Evolutionary conservation across 2,329 filamentous ascomycete genomes (phyloP).

Genomic region (Pseudogymnoascus sp.): DNA sequence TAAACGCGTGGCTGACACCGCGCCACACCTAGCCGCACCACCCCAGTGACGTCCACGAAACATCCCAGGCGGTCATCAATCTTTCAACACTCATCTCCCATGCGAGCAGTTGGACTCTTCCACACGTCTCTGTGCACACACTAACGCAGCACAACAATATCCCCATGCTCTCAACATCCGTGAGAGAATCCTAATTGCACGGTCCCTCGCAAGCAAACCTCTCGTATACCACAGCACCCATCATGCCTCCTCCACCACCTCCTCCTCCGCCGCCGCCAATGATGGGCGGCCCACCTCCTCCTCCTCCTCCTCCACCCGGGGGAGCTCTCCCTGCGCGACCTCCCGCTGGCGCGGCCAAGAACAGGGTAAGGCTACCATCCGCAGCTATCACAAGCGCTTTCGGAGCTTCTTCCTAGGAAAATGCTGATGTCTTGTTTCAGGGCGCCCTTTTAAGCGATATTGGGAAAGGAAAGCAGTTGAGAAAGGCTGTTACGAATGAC

Average conservation of each 20-base stretch:
- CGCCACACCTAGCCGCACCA: constrained; percentile 6
- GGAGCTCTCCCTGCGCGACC: constrained; percentile 47
- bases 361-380: constrained; percentile 48
- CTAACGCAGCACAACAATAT: background rate
- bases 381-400: constrained; percentile 15
- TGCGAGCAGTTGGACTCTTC: background rate
- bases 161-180: background rate
- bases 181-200: background rate
- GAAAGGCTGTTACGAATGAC: constrained; percentile 86
- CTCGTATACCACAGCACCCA: background rate
- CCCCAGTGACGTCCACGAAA: constrained; percentile 8
- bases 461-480: constrained; percentile 67
- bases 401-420: constrained; percentile 14
- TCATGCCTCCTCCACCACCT: constrained; percentile 49
- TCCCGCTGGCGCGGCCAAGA: constrained; percentile 40
- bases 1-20: constrained; percentile 6
- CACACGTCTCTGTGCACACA: background rate
- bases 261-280: constrained; percentile 48
- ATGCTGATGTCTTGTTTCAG: constrained; percentile 38
- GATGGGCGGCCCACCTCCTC: constrained; percentile 52
- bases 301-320: constrained; percentile 57
- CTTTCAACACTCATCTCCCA: background rate
- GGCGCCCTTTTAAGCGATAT: constrained; percentile 85
- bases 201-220: background rate
- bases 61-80: constrained; percentile 7